A percentile compares a stretch with the other conserved stretches of the same genome.
Conservation (phyloP, 208 protist genomes). For the Tritrichomonas foetus region DNA sequence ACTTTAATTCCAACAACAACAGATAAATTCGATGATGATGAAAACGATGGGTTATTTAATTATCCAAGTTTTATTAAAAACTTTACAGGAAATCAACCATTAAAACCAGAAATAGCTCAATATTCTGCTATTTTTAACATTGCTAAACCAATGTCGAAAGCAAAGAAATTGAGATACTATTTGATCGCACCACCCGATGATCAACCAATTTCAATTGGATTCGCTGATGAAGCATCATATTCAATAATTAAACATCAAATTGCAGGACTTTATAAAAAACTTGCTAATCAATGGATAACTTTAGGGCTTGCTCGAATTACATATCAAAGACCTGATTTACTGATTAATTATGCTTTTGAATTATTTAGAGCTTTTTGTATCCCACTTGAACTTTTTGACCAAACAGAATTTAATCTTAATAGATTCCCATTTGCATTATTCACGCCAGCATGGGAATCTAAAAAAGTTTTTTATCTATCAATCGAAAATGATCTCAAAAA, state of each 20-base stretch:
- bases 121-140: no score
- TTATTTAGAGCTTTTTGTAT: neutral
- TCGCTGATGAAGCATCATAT: neutral
- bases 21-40: neutral
- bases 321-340: neutral
- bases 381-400: neutral
- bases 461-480: neutral
- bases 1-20: neutral
- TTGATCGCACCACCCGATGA: neutral
- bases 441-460: neutral
- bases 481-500: neutral
- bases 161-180: neutral
- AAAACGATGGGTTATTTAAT: neutral
- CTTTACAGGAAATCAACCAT: neutral
- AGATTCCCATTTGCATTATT: neutral
- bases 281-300: neutral
- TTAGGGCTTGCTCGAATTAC: neutral
- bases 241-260: neutral
- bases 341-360: neutral
- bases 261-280: neutral
- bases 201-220: neutral
- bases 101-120: neutral
- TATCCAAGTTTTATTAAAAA: neutral
- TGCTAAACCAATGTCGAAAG: neutral
- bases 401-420: neutral